These are phyloP conservation scores for Ephemerocybe angulata DNA, from an alignment of 768 basidiomycete genomes.

Conservation along the genomic window DNA sequence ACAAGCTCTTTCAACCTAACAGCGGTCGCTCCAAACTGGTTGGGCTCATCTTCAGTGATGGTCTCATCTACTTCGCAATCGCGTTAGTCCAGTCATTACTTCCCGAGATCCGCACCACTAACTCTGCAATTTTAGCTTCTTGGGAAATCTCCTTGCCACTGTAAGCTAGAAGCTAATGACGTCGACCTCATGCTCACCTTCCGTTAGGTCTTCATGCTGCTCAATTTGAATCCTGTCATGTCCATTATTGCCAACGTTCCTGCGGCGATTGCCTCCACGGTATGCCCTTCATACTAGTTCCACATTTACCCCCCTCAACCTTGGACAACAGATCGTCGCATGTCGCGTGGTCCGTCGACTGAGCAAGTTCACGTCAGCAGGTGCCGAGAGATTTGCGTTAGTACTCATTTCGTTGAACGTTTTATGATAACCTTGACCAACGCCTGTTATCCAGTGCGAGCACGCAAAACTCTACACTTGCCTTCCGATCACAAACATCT, in stretches of 20 bases:
- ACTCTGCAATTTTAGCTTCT: slow-evolving; percentile 43
- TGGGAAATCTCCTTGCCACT: slow-evolving; percentile 65
- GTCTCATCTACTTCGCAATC: slow-evolving; percentile 67
- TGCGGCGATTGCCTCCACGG: slow-evolving; percentile 64
- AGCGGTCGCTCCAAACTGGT: slow-evolving; percentile 54
- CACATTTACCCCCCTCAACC: neutral
- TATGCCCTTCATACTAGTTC: slow-evolving; percentile 16
- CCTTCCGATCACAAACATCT: slow-evolving; percentile 47
- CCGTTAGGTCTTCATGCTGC: slow-evolving; percentile 53
- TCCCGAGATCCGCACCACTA: neutral
- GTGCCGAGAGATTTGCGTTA: slow-evolving; percentile 53
- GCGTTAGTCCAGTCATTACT: slow-evolving; percentile 43
- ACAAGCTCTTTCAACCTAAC: slow-evolving; percentile 49
- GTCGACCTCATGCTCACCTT: neutral
- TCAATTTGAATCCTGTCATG: slow-evolving; percentile 70
- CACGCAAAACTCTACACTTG: slow-evolving; percentile 52
- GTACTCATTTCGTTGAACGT: slow-evolving; percentile 20
- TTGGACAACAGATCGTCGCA: slow-evolving; percentile 52
- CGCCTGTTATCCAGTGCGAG: slow-evolving; percentile 26
- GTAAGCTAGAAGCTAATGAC: slow-evolving; percentile 31
- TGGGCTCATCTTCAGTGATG: slow-evolving; percentile 66
- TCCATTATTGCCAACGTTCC: slow-evolving; percentile 72
- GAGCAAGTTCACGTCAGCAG: slow-evolving; percentile 50
- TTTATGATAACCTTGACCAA: neutral
- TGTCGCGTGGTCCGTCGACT: slow-evolving; percentile 60